These are phyloP conservation scores for Passiflora organensis DNA, from an alignment of 345 rosid genomes.

Conservation along the genomic window DNA sequence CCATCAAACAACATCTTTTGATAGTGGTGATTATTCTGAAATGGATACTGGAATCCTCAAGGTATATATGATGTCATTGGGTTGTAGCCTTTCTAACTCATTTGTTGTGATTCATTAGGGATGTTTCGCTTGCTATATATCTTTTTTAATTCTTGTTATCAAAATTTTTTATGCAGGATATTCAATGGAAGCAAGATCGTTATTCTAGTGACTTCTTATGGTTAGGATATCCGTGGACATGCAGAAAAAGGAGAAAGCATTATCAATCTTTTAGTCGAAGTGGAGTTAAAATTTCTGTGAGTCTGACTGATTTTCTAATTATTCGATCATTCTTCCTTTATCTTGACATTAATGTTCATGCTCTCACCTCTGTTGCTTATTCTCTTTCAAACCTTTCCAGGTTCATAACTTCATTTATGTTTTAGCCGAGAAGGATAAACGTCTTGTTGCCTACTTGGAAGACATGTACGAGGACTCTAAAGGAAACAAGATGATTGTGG, in stretches of 20 bases:
- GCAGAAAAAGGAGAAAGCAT: slow-evolving; percentile 54
- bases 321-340: neutral
- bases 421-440: slow-evolving; percentile 62
- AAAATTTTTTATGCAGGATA: slow-evolving; percentile 27
- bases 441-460: slow-evolving; percentile 72
- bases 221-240: slow-evolving; percentile 65
- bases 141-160: neutral
- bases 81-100: neutral
- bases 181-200: slow-evolving; percentile 25
- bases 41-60: slow-evolving; percentile 18
- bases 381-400: slow-evolving; percentile 32
- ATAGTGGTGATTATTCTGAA: slow-evolving; percentile 22
- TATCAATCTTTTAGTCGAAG: slow-evolving; percentile 53
- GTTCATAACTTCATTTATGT: slow-evolving; percentile 68
- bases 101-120: neutral
- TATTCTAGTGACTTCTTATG: slow-evolving; percentile 35
- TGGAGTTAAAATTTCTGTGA: slow-evolving; percentile 66
- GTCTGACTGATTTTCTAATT: slow-evolving; percentile 13
- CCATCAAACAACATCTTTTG: slow-evolving; percentile 13
- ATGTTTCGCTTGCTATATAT: neutral
- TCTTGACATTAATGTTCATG: neutral
- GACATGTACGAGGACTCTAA: slow-evolving; percentile 75
- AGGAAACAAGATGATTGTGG: slow-evolving; percentile 66
- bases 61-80: slow-evolving; percentile 26
- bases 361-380: slow-evolving; percentile 1